Conservation (phyloP, 2,329 filamentous ascomycete genomes). For the Calonectria hongkongensis region DNA sequence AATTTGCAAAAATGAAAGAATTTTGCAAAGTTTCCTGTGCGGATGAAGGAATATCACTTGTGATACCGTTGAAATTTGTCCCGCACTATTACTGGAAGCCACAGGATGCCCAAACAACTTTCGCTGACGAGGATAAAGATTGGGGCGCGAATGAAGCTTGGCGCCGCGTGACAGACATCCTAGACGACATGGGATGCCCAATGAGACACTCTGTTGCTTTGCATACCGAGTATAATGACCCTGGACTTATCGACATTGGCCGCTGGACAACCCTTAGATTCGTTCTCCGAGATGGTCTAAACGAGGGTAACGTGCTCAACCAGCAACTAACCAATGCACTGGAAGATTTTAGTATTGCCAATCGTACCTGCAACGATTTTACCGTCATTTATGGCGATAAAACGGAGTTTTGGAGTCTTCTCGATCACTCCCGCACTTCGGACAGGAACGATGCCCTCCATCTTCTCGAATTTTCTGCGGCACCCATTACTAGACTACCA, state of each 20-base stretch:
- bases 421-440: constrained; percentile 52
- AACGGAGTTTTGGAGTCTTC: constrained; percentile 56
- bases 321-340: constrained; percentile 71
- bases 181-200: constrained; percentile 58
- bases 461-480: constrained; percentile 50
- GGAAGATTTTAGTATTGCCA: constrained; percentile 82
- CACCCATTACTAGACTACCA: constrained; percentile 65
- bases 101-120: constrained; percentile 57
- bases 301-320: constrained; percentile 59
- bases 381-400: constrained; percentile 54
- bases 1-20: constrained; percentile 67
- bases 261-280: constrained; percentile 75
- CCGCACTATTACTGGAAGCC: constrained; percentile 68
- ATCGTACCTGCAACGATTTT: constrained; percentile 66
- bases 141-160: constrained; percentile 68
- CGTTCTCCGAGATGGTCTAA: constrained; percentile 57
- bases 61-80: constrained; percentile 70
- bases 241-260: constrained; percentile 69
- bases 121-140: constrained; percentile 53
- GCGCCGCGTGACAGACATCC: constrained; percentile 69
- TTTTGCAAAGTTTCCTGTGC: constrained; percentile 59
- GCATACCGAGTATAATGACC: constrained; percentile 58
- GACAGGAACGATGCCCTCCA: constrained; percentile 53
- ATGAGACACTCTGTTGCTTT: constrained; percentile 63
- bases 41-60: constrained; percentile 60